A percentile compares a stretch with the other conserved stretches of the same genome.
Evolutionary conservation across 192 early-diverging fungal species (phyloP).

Genomic region (Coemansia reversa): DNA sequence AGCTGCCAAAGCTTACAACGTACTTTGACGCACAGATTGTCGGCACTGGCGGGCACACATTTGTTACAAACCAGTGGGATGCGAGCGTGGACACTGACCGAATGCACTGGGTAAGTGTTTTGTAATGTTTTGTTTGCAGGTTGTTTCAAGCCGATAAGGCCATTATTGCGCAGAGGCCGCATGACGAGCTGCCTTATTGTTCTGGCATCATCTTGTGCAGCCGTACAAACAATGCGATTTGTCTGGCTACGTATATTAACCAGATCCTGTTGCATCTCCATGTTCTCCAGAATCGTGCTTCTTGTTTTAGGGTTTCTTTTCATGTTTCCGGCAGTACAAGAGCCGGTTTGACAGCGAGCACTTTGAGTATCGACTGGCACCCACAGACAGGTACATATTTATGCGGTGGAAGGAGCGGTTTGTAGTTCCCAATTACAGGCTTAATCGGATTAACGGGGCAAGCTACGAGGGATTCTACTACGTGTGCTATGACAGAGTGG

Average conservation of each 20-base stretch:
- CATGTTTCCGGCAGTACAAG: slow-evolving; percentile 42
- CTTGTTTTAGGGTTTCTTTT: slow-evolving; percentile 44
- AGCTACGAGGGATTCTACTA: slow-evolving; percentile 85
- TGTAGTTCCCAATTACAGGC: slow-evolving; percentile 75
- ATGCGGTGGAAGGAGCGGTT: slow-evolving; percentile 91
- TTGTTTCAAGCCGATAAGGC: neutral
- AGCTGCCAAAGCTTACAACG: slow-evolving; percentile 70
- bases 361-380: slow-evolving; percentile 50
- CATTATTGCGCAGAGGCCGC: neutral
- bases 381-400: slow-evolving; percentile 63
- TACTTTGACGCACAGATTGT: slow-evolving; percentile 79
- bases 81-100: slow-evolving; percentile 67
- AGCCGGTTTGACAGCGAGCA: slow-evolving; percentile 38
- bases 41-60: slow-evolving; percentile 59
- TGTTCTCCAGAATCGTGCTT: neutral
- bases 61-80: slow-evolving; percentile 75
- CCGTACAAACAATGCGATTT: slow-evolving; percentile 2
- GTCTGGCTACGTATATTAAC: neutral
- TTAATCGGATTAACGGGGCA: slow-evolving; percentile 69
- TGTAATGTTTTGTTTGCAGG: neutral
- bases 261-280: neutral
- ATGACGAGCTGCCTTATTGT: no score
- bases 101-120: slow-evolving; percentile 63
- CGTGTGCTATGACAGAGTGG: slow-evolving; percentile 64
- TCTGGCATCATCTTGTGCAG: neutral